phyloP scores from a whole-genome alignment of 1,139 yeast species.

The Zygosaccharomyces pseudobailii region DNA sequence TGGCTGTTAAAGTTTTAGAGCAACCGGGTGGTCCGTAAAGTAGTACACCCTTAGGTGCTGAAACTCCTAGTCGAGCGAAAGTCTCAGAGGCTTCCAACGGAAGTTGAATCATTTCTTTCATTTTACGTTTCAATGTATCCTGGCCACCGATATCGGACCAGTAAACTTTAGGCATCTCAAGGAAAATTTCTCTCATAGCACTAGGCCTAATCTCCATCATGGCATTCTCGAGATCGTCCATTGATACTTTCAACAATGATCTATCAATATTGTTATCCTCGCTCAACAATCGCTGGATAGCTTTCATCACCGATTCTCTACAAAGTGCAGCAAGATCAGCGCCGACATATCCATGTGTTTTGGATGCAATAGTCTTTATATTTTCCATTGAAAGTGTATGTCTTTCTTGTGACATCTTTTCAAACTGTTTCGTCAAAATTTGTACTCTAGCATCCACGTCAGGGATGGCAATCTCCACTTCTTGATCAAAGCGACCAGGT shows the following conservation, averaged over 20 bases:
- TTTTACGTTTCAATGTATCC: constrained; percentile 67
- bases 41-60: constrained; percentile 87
- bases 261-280: constrained; percentile 31
- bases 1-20: constrained; percentile 89
- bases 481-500: constrained; percentile 92
- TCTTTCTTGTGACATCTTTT: constrained; percentile 52
- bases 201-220: constrained; percentile 81
- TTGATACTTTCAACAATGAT: constrained; percentile 37
- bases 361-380: constrained; percentile 55
- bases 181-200: constrained; percentile 92
- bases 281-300: constrained; percentile 59
- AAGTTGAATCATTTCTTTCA: constrained; percentile 84
- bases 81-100: constrained; percentile 83
- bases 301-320: constrained; percentile 82
- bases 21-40: constrained; percentile 97
- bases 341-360: constrained; percentile 73
- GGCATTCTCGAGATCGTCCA: constrained; percentile 60
- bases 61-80: constrained; percentile 70
- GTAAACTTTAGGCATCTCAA: constrained; percentile 88
- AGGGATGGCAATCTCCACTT: constrained; percentile 74
- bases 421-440: constrained; percentile 58
- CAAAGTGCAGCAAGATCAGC: constrained; percentile 88
- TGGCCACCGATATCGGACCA: constrained; percentile 99
- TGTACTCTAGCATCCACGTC: constrained; percentile 63
- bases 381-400: constrained; percentile 51